These are phyloP conservation scores for Fusarium fracticaudum DNA, from an alignment of 2,329 filamentous ascomycete species.

Conservation along the genomic window DNA sequence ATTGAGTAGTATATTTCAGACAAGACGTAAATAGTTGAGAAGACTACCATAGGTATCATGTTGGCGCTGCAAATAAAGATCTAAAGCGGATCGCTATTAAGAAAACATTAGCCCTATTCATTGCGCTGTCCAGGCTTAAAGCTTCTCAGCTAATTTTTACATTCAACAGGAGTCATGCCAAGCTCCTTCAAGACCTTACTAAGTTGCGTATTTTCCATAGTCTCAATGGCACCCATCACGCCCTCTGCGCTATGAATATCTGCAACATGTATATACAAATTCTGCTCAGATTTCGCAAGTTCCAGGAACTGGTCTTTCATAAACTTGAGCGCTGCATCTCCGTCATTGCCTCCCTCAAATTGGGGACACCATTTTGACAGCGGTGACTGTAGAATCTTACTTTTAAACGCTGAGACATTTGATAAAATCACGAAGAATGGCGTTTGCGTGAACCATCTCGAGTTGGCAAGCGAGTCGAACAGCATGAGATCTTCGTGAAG, in stretches of 20 bases:
- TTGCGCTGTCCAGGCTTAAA: too few species aligned
- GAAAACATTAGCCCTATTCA: too few species aligned
- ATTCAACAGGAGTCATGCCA: background rate
- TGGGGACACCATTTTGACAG: background rate
- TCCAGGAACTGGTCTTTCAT: background rate
- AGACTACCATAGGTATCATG: too few species aligned
- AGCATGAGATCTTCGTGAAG: background rate
- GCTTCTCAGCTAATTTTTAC: too few species aligned
- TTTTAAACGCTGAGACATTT: fast-evolving
- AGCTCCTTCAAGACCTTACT: background rate
- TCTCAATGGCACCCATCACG: background rate
- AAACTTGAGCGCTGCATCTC: background rate
- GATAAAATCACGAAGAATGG: background rate
- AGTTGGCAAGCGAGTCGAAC: background rate
- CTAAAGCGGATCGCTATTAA: too few species aligned
- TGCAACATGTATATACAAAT: background rate
- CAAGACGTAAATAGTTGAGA: too few species aligned
- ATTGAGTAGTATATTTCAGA: background rate
- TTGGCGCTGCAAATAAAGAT: too few species aligned
- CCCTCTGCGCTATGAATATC: background rate
- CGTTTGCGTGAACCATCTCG: background rate
- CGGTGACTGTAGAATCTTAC: background rate
- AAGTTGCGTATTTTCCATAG: background rate
- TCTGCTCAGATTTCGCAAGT: background rate
- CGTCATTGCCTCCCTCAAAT: background rate